Conservation (phyloP, 768 basidiomycete genomes). For the Russula lepida region DNA sequence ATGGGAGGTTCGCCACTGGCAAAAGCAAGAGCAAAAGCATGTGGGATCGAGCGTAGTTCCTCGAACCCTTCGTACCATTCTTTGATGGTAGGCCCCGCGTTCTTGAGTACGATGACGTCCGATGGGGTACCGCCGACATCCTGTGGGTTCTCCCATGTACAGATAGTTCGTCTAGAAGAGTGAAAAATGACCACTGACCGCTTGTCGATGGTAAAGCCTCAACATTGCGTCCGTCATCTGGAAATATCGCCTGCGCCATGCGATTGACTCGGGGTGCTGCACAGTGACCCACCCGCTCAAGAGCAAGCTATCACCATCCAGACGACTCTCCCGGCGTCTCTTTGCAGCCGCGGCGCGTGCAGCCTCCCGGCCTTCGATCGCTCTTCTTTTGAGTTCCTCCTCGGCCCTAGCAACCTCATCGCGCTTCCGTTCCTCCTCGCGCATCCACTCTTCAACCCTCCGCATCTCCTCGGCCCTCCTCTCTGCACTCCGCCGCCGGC, state of each 20-base stretch:
- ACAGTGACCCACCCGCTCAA: conserved; percentile 19
- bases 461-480: conserved; percentile 4
- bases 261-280: conserved; percentile 10
- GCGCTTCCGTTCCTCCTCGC: conserved; percentile 1
- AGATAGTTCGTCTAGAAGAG: background rate
- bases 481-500: conserved; percentile 8
- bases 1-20: conserved; percentile 6
- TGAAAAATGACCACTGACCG: conserved; percentile 1
- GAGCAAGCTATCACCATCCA: background rate
- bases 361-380: background rate
- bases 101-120: conserved; percentile 11
- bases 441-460: conserved; percentile 7
- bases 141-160: background rate
- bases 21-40: conserved; percentile 15
- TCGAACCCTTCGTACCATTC: conserved; percentile 21
- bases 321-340: conserved; percentile 11
- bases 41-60: conserved; percentile 17
- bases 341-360: conserved; percentile 8
- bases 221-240: conserved; percentile 11
- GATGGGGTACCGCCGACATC: conserved; percentile 1
- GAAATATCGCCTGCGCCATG: conserved; percentile 20
- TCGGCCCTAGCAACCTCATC: conserved; percentile 8
- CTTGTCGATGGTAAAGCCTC: conserved; percentile 8
- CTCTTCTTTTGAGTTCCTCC: conserved; percentile 8
- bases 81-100: background rate